Evolutionary conservation across 345 rosid species (phyloP), one percentile per base, ranked within the genome.

Genomic region (Arabis hirsuta): DNA sequence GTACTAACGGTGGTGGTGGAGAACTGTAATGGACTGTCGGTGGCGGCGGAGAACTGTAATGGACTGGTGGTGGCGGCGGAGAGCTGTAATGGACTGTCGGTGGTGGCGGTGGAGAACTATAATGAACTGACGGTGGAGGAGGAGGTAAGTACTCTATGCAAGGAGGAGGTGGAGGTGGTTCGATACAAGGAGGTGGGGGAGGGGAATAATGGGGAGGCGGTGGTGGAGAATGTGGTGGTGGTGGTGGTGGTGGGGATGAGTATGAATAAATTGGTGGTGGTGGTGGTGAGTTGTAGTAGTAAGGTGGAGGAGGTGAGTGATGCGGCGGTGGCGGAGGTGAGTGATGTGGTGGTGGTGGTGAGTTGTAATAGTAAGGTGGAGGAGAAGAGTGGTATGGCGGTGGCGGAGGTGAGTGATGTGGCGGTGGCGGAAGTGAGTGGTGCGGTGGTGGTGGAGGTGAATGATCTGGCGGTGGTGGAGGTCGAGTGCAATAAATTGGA

Each of bases 111-210:
- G 84, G 80, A 32, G 36, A 32, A 6, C 36, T 32, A 2, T 32
- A 32, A 32, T 32, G 36, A 29, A 29, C 32, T 29, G 32, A 2
- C 7, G 36, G 36, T 11, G 87, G 87, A 41, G 89, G 86, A 0
- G 89, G 88, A 2, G 84, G 86, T 31, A 85, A 62, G 58, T 82
- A 79, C 61, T 76, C 82, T 59, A 82, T 62, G 78, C 86, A 83
- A 20, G 88, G 84, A 8, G 88, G 86, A 1, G 90, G 83, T 12
- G 90, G 91, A 0, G 90, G 84, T 22, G 84, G 90, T 58, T 86
- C 90, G 65, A 81, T 73, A 78, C 88, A 86, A 16, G 87, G 84
- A 8, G 78, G 81, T 6, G 88, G 92, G 0, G 86, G 77, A 9
- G 90, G 81, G 11, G 58, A 61, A 39, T 61, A 59, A 11, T 56